Base-by-base conservation (phyloP, 2,329 filamentous ascomycete genomes). In the Fusarium drepaniforme region DNA sequence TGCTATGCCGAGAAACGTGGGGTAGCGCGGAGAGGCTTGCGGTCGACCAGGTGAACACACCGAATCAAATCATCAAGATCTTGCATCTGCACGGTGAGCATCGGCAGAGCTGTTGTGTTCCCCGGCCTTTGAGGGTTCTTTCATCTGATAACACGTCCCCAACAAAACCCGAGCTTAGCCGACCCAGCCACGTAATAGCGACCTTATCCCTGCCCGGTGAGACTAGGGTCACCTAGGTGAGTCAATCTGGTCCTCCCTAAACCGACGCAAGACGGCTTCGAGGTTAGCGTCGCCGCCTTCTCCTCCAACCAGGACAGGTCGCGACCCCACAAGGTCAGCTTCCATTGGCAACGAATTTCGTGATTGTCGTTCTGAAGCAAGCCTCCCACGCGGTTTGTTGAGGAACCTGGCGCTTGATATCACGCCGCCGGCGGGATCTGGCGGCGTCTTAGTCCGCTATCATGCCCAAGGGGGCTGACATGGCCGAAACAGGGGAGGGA, bases 131-230 rank as follows among this genome's bases (percentile, higher is more conserved):
- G 9, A 23, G 30, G 46, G 15, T 33, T 12, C 28, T 15, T 33
- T n/a, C 58, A 33, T 30, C 59, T 30, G 28, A 49, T 46, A 61
- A 58, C 53, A 38, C 6, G 53, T 12, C 9, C 66, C 63, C 72
- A 75, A 67, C 72, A 64, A 57, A 75, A 70, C 16, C 73, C 73
- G 66, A 75, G 30, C 59, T 11, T 73, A 75, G 33, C 73, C 73
- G 73, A 73, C 28, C n/a, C 28, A 62, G 40, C 40, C 66, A 64
- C 65, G 68, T 64, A 75, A 66, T 61, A 53, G 68, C 63, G 5
- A 30, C 25, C 28, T 18, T 42, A 40, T 42, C 62, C 51, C 38
- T 44, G 63, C 49, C 38, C 63, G 38, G 28, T 58, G 28, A 46
- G 51, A 42, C 33, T 56, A 57, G 63, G 38, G 63, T 73, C 66